Base-by-base conservation (phyloP, 2,329 filamentous ascomycete genomes). In the Cadophora malorum region DNA sequence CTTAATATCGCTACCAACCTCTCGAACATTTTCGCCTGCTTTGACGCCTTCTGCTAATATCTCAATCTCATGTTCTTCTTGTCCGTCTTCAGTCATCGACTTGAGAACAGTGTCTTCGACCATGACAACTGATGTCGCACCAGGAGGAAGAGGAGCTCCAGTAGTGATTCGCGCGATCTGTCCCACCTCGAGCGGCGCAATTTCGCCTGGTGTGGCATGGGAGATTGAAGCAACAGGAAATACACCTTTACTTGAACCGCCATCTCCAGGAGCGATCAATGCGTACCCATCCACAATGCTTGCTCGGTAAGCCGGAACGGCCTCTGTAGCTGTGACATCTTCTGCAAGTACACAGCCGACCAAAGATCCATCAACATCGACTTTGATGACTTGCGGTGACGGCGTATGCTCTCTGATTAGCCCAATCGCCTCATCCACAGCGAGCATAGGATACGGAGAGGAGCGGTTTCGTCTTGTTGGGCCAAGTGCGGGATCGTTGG, bases 211-310 rank as follows among this genome's bases (percentile, higher is more conserved):
- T 19, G 93, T 87, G 12, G 96, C 96, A 77, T 97, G 94, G 0
- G 94, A 96, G 14, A 98, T 85, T 0, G 92, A 90, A 0, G 91
- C 89, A 16, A 99, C 95, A 0, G 95, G 94, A 76, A 96, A 98
- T 0, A 90, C 81, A 0, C 95, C 94, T 74, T 91, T 92, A 60
- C 92, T 86, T 60, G 85, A 88, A 0, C 78, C 77, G 0, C 85
- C 88, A 50, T 88, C 83, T 35, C 81, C 81, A 64, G 86, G 85
- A 6, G 88, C 90, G 47, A 94, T 88, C 0, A 97, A 87, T 2
- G 96, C 96, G 76, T 99, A 99, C 0, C 96, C 96, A 78, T 99
- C 96, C 0, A 99, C 96, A 50, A 97, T 98, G 77, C 95, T 98
- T 21, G 96, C 96, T 67, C 94, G 85, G 80, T 97, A 99, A 0